Evolutionary conservation across 2,329 filamentous ascomycete genomes (phyloP).

Genomic region (Aspergillus aculeatinus): DNA sequence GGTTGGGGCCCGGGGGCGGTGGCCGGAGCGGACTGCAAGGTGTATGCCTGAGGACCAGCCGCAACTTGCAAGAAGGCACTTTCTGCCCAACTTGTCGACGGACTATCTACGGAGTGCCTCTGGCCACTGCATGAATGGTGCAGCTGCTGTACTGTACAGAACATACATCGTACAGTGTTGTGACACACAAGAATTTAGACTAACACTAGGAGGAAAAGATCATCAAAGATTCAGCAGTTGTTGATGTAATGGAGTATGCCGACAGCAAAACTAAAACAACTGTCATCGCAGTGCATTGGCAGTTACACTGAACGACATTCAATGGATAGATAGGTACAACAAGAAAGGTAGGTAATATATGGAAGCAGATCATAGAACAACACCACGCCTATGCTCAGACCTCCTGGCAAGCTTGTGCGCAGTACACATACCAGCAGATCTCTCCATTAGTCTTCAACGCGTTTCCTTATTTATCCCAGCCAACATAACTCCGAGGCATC

Average conservation of each 20-base stretch:
- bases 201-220: no score
- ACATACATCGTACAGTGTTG: no score
- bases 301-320: conserved; percentile 9
- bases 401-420: conserved; percentile 6
- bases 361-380: conserved; percentile 12
- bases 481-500: conserved; percentile 88
- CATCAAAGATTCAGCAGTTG: not conserved
- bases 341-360: conserved; percentile 14
- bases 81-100: not conserved
- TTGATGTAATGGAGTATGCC: not conserved
- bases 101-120: not conserved
- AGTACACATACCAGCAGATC: conserved; percentile 19
- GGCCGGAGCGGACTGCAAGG: not conserved
- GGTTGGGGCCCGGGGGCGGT: not conserved
- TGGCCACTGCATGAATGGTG: no score
- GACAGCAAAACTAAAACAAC: not conserved
- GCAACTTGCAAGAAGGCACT: not conserved
- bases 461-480: conserved; percentile 63
- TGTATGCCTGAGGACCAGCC: no score
- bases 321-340: conserved; percentile 25
- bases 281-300: not conserved
- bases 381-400: not conserved
- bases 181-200: no score
- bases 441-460: not conserved
- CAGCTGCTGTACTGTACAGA: no score